Base-by-base conservation (phyloP, 1,139 yeast genomes). In the Kluyveromyces marxianus region DNA sequence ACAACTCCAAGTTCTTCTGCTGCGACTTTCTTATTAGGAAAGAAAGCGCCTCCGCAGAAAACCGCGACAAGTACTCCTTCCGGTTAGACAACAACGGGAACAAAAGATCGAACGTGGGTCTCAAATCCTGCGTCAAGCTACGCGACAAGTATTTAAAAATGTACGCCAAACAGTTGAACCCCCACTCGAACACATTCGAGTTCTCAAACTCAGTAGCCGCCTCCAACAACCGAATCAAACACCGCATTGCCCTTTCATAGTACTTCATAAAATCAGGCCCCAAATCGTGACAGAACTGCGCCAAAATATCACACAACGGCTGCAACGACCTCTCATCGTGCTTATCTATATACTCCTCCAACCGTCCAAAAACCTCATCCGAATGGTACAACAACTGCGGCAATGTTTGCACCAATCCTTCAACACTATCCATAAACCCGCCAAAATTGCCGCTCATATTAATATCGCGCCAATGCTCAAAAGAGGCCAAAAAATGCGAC, bases 21-120 rank as follows among this genome's bases (percentile, higher is more conserved):
- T 72, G 72, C 56, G 85, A 75, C 62, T 87, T 88, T 60, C 95
- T 77, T 8, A 92, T 70, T 49, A 92, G 70, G 56, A 85, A 92
- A 0, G 97, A 86, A 43, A 92, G 65, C 0, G 97, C 92, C 63
- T 92, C 97, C 0, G 97, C 90, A 32, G 96, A 81, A 58, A 90
- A 92, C 50, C 96, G 72, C 1, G 88, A 73, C 37, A 90, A 75
- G 55, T 84, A 85, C 24, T 76, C 76, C 50, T 76, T 75, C 48
- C 79, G 76, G 50, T 75, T 76, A 44, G 68, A 69, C 50, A 89
- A 70, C 29, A 90, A 63, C 1, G 95, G 95, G 36, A 80, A 68
- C 30, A 92, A 68, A 3, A 77, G 65, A 35, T 74, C 69, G 60
- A 83, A 83, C 0, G 96, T 87, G 4, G 87, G 84, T 33, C 72